Evolutionary conservation across 371 early-diverging fungal genomes (phyloP), one percentile per base, ranked within the genome.

Genomic region (Saksenaea oblongispora): DNA sequence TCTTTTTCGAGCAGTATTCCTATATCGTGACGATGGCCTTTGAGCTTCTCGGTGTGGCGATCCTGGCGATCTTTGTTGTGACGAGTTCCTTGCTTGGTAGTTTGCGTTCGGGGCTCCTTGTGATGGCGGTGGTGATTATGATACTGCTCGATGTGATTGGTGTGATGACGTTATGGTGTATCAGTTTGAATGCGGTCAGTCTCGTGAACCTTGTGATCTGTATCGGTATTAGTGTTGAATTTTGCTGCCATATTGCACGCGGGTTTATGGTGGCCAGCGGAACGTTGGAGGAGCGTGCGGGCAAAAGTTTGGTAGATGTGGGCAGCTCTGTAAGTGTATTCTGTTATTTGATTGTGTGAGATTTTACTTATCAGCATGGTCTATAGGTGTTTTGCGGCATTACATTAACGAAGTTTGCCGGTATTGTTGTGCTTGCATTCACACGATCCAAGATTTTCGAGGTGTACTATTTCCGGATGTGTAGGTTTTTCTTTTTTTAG

Each of bases 401-500:
- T 39, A 88, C 90, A 3, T 61, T 89, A 60, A 92, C 92, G 34
- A 92, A 92, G 62, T 87, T 92, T 71, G 77, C 86, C 26, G 92
- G 92, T 18, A 87, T 92, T 35, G 62, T 84, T 56, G 90, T 91
- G 4, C 70, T 92, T 15, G 90, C 90, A 5, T 90, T 89, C 59
- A 87, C 92, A 8, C 71, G 84, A 18, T 88, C 89, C 64, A 87
- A 88, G 72, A 87, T 92, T 36, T 92, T 92, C 74, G 87, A 89
- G 66, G 81, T 90, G 9, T 92, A 88, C 62, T 92, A 92, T 65
- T 92, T 92, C 74, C 74, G 89, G 36, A 89, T 92, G 89, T 92
- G 82, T 82, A 79, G 74, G 77, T 61, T 24, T 15, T 26, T 8
- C 34, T 58, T 58, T 58, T 34, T 51, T 44, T 59, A 26, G 9